A percentile compares a stretch with the other conserved stretches of the same genome.
Evolutionary conservation across 2,329 filamentous ascomycete genomes (phyloP).

Genomic region (Fusarium pininemorale): DNA sequence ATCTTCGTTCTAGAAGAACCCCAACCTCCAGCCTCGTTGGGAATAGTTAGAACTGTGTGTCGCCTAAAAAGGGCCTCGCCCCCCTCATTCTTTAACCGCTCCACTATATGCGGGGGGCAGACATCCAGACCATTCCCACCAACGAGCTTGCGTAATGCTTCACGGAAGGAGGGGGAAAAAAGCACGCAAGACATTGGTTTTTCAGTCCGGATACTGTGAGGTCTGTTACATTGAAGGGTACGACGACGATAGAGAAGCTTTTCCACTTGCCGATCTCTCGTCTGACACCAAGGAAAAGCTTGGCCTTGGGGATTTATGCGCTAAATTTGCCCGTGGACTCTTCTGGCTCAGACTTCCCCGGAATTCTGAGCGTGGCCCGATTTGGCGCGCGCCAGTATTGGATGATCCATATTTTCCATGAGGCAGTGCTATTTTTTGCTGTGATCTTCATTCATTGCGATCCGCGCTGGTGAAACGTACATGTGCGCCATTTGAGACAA

Average conservation of each 20-base stretch:
- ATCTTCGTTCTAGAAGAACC: slow-evolving; percentile 30
- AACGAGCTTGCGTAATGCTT: slow-evolving; percentile 39
- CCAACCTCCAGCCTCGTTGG: slow-evolving; percentile 35
- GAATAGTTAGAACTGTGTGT: slow-evolving; percentile 20
- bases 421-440: slow-evolving; percentile 2
- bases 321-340: slow-evolving; percentile 7
- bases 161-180: slow-evolving; percentile 4
- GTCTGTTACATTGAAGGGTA: not conserved
- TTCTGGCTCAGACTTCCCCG: slow-evolving; percentile 19
- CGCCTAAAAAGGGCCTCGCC: slow-evolving; percentile 27
- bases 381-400: slow-evolving; percentile 21
- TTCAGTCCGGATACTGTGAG: slow-evolving; percentile 15
- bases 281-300: slow-evolving; percentile 25
- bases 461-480: slow-evolving; percentile 33
- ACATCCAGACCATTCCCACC: slow-evolving; percentile 37
- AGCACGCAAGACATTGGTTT: not conserved
- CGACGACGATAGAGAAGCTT: not conserved
- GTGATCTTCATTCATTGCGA: slow-evolving; percentile 24
- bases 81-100: slow-evolving; percentile 5
- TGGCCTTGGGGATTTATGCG: slow-evolving; percentile 9
- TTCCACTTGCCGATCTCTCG: slow-evolving; percentile 28
- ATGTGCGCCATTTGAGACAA: slow-evolving; percentile 29
- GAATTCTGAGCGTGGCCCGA: slow-evolving; percentile 5
- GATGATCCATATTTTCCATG: slow-evolving; percentile 15
- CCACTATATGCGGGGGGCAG: slow-evolving; percentile 22